Base-by-base conservation (phyloP, 2,329 filamentous ascomycete genomes). In the Arthrocladium fulminans region DNA sequence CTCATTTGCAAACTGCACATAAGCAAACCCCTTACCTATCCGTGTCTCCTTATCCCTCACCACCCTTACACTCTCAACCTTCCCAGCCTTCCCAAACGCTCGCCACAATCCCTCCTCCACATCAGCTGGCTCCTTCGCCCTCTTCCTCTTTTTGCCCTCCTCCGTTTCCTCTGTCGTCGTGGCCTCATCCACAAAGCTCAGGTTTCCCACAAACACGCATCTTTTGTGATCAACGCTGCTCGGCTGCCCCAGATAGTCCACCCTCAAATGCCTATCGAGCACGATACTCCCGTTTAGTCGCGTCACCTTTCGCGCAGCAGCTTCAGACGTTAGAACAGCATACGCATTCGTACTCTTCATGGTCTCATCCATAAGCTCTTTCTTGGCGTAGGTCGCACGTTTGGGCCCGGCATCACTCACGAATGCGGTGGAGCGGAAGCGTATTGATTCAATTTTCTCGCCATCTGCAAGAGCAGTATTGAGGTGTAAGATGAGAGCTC, bases 21-120 rank as follows among this genome's bases (percentile, higher is more conserved):
- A 98, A 53, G 94, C 94, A 62, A 98, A 88, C 3, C 92, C 92
- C 65, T 98, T 98, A 60, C 92, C 88, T 24, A 98, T 87, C 43
- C 94, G 80, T 6, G 94, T 98, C 57, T 85, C 84, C 54, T 86
- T 75, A 62, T 98, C 92, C 48, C 92, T 81, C 44, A 96, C 79
- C 17, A 98, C 88, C 27, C 92, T 85, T 29, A 98, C 94, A 61
- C 83, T 94, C 68, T 98, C 90, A 10, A 98, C 86, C 55, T 78
- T 85, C 56, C 90, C 89, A 52, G 77, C 82, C 63, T 84, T 79
- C 51, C 75, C 70, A 61, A 94, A 94, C 17, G 84, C 82, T 39
- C 81, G 77, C 88, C 88, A 95, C 2, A 95, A 76, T 4, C 92
- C 92, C 70, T 98, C 92, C 65, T 97, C 90, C 9, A 94, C 74